Evolutionary conservation across 495 filamentous ascomycete species (phyloP), one percentile per base, ranked within the genome.

Genomic region (Xylaria venustula): DNA sequence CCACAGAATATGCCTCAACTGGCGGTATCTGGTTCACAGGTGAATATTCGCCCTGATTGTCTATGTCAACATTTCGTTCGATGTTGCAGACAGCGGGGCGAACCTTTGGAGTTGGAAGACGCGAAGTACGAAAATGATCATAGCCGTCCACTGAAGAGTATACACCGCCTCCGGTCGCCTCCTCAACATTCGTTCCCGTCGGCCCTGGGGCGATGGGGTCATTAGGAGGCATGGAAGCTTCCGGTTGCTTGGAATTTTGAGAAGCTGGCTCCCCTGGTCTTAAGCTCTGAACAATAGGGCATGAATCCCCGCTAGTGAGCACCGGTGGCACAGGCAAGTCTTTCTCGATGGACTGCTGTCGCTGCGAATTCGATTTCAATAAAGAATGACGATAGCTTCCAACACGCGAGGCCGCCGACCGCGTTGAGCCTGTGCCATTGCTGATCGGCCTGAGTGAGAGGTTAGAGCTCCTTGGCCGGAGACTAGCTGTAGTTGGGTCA

Each of bases 241-340:
- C 37, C 12, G 32, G 47, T 8, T 41, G 37, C 0, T 48, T 45
- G 19, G 48, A 25, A 15, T 30, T 42, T 25, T 49, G 48, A 3
- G 60, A 62, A 3, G 54, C 46, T 7, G 26, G 32, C 44, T 19
- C 62, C 41, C 54, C 36, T 28, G 61, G 59, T 48, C 48, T 46
- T 12, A 55, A 49, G 40, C 9, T 62, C 45, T 59, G 47, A 1
- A 49, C 30, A 17, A 50, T 28, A 30, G 36, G 28, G n/a, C 54
- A 37, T 14, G 54, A 19, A 9, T 45, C 55, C 0, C 37, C 51
- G 15, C 46, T 20, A 14, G 66, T 69, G 23, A 71, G 51, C 20
- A 67, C 40, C 17, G 69, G 64, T 46, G 66, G 66, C 42, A 65
- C 36, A 47, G 66, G 69, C 11, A 44, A 40, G 12, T 69, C 69